Conservation (phyloP, 805 yeast species). For the Wickerhamiella bombiphila region DNA sequence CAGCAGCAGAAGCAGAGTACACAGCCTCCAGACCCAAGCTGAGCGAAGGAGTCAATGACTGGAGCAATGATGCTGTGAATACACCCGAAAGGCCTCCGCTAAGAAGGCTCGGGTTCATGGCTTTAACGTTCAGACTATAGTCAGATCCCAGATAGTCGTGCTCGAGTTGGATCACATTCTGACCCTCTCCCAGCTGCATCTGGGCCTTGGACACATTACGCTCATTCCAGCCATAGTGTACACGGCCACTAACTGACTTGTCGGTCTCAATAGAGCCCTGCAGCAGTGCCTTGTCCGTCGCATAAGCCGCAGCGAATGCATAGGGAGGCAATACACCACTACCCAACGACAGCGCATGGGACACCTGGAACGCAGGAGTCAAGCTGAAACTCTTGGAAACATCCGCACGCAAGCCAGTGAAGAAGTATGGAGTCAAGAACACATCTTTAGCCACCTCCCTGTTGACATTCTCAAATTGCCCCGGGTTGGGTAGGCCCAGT, state of each 20-base stretch:
- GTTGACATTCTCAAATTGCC: slow-evolving; percentile 83
- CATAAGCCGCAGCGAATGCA: slow-evolving; percentile 80
- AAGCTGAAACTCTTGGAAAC: slow-evolving; percentile 79
- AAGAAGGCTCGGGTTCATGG: slow-evolving; percentile 73
- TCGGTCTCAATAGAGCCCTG: slow-evolving; percentile 92
- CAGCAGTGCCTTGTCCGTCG: slow-evolving; percentile 66
- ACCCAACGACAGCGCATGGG: slow-evolving; percentile 85
- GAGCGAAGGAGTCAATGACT: slow-evolving; percentile 69
- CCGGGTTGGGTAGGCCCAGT: slow-evolving; percentile 78
- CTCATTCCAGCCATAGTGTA: slow-evolving; percentile 82
- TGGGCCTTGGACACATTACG: slow-evolving; percentile 67
- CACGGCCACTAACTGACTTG: slow-evolving; percentile 68
- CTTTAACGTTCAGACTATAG: slow-evolving; percentile 75
- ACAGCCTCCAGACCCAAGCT: slow-evolving; percentile 86
- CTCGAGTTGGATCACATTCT: slow-evolving; percentile 88
- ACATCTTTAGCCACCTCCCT: slow-evolving; percentile 92
- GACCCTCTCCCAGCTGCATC: slow-evolving; percentile 74
- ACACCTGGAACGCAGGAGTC: slow-evolving; percentile 92
- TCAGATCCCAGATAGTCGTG: slow-evolving; percentile 89
- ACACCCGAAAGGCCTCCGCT: slow-evolving; percentile 78
- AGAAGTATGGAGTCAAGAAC: slow-evolving; percentile 73
- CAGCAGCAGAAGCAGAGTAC: slow-evolving; percentile 42
- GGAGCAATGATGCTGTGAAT: slow-evolving; percentile 79
- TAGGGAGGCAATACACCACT: slow-evolving; percentile 76
- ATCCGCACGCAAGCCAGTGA: slow-evolving; percentile 94